Evolutionary conservation across 1,139 yeast genomes (phyloP).

Genomic region (Sugiyamaella xylanicola): DNA sequence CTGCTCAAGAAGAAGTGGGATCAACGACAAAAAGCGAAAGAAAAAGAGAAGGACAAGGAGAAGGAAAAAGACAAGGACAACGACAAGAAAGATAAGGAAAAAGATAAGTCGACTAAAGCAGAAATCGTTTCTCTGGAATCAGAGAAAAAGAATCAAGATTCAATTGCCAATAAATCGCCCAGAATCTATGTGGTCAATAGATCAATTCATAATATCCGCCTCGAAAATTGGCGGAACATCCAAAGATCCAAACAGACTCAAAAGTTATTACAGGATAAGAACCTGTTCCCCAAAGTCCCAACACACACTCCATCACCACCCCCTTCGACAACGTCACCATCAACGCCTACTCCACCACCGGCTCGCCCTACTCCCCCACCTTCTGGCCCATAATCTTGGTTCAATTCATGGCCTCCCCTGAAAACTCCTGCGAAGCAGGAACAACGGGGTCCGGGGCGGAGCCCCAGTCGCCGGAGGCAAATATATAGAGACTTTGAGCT

Average conservation of each 20-base stretch:
- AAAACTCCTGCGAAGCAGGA: no score
- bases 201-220: conserved; percentile 56
- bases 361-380: background rate
- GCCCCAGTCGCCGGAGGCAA: no score
- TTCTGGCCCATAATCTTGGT: no score
- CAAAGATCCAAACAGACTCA: conserved; percentile 46
- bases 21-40: conserved; percentile 30
- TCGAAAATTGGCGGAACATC: conserved; percentile 48
- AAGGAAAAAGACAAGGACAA: conserved; percentile 30
- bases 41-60: conserved; percentile 33
- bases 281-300: conserved; percentile 63
- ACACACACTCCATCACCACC: conserved; percentile 25
- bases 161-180: conserved; percentile 44
- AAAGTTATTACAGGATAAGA: conserved; percentile 48
- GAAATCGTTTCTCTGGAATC: conserved; percentile 29
- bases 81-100: conserved; percentile 31
- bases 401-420: no score
- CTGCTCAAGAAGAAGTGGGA: conserved; percentile 42
- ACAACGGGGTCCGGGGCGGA: no score
- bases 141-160: conserved; percentile 29
- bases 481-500: no score
- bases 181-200: conserved; percentile 54
- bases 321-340: conserved; percentile 1
- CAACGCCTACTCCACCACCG: background rate
- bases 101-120: conserved; percentile 20